phyloP scores from a whole-genome alignment of 2,329 filamentous ascomycete species.

The Monosporascus sp. region DNA sequence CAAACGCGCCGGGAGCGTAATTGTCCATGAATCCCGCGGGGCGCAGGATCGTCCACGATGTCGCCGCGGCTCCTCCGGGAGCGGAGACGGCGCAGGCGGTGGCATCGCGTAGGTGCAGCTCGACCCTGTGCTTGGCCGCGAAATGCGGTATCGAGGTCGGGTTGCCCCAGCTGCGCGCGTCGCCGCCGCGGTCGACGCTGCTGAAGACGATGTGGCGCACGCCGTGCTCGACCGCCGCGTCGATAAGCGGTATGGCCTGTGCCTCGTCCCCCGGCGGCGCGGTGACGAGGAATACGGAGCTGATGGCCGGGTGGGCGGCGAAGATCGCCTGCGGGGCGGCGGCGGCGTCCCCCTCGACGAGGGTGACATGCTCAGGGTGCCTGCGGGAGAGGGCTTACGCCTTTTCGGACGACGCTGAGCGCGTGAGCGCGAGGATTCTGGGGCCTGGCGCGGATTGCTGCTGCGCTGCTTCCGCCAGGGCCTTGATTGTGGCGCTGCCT shows the following conservation, averaged over 20 bases:
- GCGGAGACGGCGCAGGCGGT: constrained; percentile 29
- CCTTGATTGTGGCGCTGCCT: constrained; percentile 37
- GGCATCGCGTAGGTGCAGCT: constrained; percentile 49
- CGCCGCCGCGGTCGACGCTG: constrained; percentile 58
- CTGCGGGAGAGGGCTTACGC: constrained; percentile 43
- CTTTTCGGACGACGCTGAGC: constrained; percentile 39
- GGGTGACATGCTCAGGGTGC: constrained; percentile 32
- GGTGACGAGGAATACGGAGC: constrained; percentile 38
- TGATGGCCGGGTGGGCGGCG: too few relatives aligned
- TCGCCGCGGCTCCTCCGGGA: constrained; percentile 32
- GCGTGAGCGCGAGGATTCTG: constrained; percentile 53
- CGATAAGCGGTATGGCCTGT: constrained; percentile 55
- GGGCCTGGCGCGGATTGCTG: constrained; percentile 7
- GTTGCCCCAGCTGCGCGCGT: constrained; percentile 41
- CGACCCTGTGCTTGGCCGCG: constrained; percentile 54
- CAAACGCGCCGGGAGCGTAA: constrained; percentile 28
- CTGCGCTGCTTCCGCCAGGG: constrained; percentile 27
- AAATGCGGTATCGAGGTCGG: constrained; percentile 58
- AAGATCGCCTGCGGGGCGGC: constrained; percentile 28
- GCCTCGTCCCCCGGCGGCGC: constrained; percentile 31
- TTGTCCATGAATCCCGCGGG: constrained; percentile 61
- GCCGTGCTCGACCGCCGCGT: constrained; percentile 48
- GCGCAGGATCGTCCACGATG: constrained; percentile 52
- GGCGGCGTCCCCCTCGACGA: constrained; percentile 48
- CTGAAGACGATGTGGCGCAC: constrained; percentile 60